These are phyloP conservation scores for Ophiostoma fasciatum DNA, from an alignment of 2,329 filamentous ascomycete species.

Conservation along the genomic window DNA sequence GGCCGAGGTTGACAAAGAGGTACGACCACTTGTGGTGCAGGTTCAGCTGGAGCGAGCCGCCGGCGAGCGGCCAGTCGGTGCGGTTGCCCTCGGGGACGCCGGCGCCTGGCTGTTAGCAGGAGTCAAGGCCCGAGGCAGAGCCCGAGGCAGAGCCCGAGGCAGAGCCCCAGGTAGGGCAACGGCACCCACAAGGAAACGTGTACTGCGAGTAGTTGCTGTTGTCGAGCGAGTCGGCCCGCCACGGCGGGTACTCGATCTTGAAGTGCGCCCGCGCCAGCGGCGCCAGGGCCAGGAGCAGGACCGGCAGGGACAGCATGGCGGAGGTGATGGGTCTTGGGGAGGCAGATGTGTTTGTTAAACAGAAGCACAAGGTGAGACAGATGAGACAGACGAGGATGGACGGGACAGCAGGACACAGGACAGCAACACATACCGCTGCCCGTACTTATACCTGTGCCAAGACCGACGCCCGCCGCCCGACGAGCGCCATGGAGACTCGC, in stretches of 20 bases:
- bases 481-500: no score
- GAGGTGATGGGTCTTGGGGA: background rate
- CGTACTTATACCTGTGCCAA: no score
- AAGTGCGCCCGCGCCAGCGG: conserved; percentile 33
- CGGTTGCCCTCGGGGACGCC: conserved; percentile 30
- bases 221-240: conserved; percentile 33
- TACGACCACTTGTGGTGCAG: conserved; percentile 39
- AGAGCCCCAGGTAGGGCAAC: background rate
- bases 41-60: conserved; percentile 31
- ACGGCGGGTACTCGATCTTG: conserved; percentile 29
- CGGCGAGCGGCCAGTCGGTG: conserved; percentile 38
- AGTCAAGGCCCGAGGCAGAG: no score
- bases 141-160: no score
- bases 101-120: conserved; percentile 31
- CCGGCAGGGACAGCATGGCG: conserved; percentile 17
- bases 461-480: no score
- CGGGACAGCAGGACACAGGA: no score
- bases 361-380: no score
- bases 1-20: conserved; percentile 37
- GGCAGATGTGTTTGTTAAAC: background rate
- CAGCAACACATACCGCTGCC: no score
- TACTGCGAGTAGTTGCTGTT: conserved; percentile 32
- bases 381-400: background rate
- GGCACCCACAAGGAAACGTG: conserved; percentile 33
- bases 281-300: conserved; percentile 20